Base-by-base conservation (phyloP, 1,284 basidiomycete genomes). In the Stygiomarasmius scandens region DNA sequence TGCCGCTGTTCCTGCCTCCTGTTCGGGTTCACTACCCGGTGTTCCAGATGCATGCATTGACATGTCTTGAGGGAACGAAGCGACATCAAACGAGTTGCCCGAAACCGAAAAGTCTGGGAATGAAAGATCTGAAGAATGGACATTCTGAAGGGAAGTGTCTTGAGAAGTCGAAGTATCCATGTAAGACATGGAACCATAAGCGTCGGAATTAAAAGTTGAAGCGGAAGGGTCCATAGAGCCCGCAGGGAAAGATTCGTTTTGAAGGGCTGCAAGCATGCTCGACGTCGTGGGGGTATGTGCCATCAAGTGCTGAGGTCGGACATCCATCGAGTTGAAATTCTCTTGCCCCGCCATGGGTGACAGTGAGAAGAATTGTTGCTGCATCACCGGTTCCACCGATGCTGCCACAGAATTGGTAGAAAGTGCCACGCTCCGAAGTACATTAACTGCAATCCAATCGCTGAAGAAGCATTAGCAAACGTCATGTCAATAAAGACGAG, bases 391-490 rank as follows among this genome's bases (percentile, higher is more conserved):
- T 66, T 93, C 92, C 53, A 93, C 92, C 34, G 92, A 94, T 34
- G 91, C 92, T 22, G 91, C 91, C 46, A 93, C 92, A 16, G 91
- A 92, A 72, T 91, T 93, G 19, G 91, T 93, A 38, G 92, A 93
- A 59, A 94, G 74, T 3, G 92, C 92, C 58, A 94, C 92, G 66
- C 81, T 92, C 64, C 91, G 81, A 62, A 94, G 78, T 56, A 94
- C 90, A 69, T 92, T 93, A 62, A 94, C 85, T 3, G 89, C 89
- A 66, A 93, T 93, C 92, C 92, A 93, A 72, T 94, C 92, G 67
- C 90, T 93, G 65, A 52, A 64, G 60, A 55, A 27, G 44, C 20
- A 48, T 55, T 49, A 63, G 71, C 49, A 75, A 54, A 58, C 54
- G 63, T 38, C 25, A 43, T 12, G 11, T 54, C 52, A 46, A 51